Conservation (phyloP, 352 stramenopile genomes). For the Pythium guiyangense region DNA sequence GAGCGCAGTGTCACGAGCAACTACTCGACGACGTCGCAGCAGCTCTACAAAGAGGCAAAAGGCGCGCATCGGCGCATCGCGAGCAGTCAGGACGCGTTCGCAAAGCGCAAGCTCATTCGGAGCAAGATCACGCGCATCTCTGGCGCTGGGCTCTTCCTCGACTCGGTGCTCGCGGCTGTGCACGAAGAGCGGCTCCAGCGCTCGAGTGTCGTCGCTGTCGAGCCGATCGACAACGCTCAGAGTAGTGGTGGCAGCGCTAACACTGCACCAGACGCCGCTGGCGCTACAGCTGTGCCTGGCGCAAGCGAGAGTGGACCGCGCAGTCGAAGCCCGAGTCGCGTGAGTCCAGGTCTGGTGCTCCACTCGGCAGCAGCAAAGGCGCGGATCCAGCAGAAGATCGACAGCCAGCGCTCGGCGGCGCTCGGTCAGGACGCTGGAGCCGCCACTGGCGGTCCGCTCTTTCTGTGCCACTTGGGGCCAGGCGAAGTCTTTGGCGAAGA, state of each 20-base stretch:
- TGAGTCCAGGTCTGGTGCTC: conserved; percentile 1
- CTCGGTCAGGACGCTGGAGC: not conserved
- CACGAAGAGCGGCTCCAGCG: conserved; percentile 19
- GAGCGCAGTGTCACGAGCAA: conserved; percentile 61
- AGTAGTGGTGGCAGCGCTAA: not conserved
- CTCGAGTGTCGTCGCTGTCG: not conserved
- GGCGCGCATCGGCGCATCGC: not conserved
- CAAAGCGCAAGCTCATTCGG: conserved; percentile 13
- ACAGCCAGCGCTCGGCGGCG: not conserved
- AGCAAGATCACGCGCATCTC: conserved; percentile 14
- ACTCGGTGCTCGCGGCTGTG: conserved; percentile 51
- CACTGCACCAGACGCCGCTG: not conserved
- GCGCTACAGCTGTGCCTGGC: conserved; percentile 7
- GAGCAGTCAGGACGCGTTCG: conserved; percentile 4
- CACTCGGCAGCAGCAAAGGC: conserved; percentile 10
- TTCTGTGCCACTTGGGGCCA: conserved; percentile 33
- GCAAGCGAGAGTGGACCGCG: conserved; percentile 4
- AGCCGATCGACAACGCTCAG: not conserved
- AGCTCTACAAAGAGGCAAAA: conserved; percentile 28
- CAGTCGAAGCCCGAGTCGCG: not conserved
- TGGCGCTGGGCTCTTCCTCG: conserved; percentile 26
- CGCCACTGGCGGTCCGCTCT: conserved; percentile 11
- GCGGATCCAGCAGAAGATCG: conserved; percentile 14
- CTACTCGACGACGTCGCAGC: conserved; percentile 63
- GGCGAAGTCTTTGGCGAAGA: conserved; percentile 60